phyloP scores from a whole-genome alignment of 768 basidiomycete genomes.

The Clavaria fumosa region DNA sequence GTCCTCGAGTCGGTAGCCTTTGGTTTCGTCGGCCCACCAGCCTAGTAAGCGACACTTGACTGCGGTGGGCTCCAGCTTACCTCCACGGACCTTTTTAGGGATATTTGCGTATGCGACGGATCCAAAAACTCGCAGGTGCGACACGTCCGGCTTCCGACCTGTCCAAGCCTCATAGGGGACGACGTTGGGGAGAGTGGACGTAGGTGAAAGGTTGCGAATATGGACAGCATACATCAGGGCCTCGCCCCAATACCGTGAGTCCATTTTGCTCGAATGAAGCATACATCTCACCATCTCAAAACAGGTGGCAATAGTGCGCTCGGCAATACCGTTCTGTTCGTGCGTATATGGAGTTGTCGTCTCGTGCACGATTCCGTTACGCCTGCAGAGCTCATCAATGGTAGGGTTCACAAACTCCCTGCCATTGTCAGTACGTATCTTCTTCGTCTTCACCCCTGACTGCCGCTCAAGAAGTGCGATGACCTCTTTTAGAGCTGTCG shows the following conservation, averaged over 20 bases:
- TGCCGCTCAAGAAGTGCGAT: no score
- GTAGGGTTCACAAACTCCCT: no score
- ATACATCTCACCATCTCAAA: conserved; percentile 13
- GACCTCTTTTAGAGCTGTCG: no score
- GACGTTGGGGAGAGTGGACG: conserved; percentile 7
- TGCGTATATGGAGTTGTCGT: conserved; percentile 1
- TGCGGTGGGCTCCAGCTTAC: neutral
- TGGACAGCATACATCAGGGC: conserved; percentile 12
- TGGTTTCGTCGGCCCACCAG: neutral
- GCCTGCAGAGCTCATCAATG: no score
- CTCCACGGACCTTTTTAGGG: neutral
- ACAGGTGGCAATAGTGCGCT: conserved; percentile 13
- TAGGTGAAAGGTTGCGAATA: conserved; percentile 6
- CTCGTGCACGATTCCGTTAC: neutral
- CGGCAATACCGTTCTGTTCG: conserved; percentile 14
- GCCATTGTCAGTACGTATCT: no score
- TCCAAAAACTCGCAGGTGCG: neutral
- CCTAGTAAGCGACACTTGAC: neutral
- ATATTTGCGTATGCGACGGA: neutral
- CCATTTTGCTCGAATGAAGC: conserved; percentile 10
- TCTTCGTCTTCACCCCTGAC: no score
- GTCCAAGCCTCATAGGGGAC: conserved; percentile 13
- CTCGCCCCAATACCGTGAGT: conserved; percentile 16
- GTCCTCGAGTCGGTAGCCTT: no score
- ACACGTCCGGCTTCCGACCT: conserved; percentile 15